Evolutionary conservation across 352 stramenopile genomes (phyloP).

Genomic region (Pythium phragmitis): DNA sequence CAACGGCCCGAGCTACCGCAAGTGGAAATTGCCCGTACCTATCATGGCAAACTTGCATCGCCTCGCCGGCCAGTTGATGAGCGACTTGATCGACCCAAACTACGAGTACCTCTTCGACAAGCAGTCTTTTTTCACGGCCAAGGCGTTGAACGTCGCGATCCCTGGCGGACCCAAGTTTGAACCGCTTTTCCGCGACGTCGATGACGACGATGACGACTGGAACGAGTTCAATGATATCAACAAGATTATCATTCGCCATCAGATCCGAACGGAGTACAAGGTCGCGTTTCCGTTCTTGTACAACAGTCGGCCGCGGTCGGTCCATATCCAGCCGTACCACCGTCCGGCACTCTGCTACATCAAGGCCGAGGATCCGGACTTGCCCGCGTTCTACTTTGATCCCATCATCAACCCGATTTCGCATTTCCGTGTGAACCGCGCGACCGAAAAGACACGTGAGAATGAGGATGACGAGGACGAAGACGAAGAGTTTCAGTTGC

Average conservation of each 20-base stretch:
- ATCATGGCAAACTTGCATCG: slow-evolving; percentile 98
- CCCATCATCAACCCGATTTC: slow-evolving; percentile 98
- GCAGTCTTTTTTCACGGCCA: slow-evolving; percentile 99
- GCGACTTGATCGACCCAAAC: slow-evolving; percentile 96
- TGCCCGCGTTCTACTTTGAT: slow-evolving; percentile 97
- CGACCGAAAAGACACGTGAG: slow-evolving; percentile 44
- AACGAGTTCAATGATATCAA: slow-evolving; percentile 99
- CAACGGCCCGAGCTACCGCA: slow-evolving; percentile 97
- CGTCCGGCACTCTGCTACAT: slow-evolving; percentile 97
- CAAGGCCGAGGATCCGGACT: slow-evolving; percentile 93
- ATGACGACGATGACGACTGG: slow-evolving; percentile 99
- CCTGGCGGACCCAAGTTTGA: slow-evolving; percentile 99
- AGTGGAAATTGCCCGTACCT: slow-evolving; percentile 96
- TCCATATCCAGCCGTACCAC: slow-evolving; percentile 96
- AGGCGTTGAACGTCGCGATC: slow-evolving; percentile 99
- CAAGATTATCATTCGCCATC: slow-evolving; percentile 99
- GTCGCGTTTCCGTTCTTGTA: slow-evolving; percentile 99
- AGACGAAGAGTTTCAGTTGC: slow-evolving; percentile 89
- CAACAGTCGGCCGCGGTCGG: slow-evolving; percentile 96
- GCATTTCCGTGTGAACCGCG: slow-evolving; percentile 84
- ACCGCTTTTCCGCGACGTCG: slow-evolving; percentile 97
- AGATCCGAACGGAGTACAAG: slow-evolving; percentile 99
- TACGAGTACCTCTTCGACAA: slow-evolving; percentile 93
- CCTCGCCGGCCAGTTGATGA: slow-evolving; percentile 96
- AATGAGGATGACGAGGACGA: slow-evolving; percentile 68